A percentile compares a stretch with the other conserved stretches of the same genome.
Evolutionary conservation across 108 stramenopile species (phyloP).

Genomic region (Nannochloropsis oceanica): DNA sequence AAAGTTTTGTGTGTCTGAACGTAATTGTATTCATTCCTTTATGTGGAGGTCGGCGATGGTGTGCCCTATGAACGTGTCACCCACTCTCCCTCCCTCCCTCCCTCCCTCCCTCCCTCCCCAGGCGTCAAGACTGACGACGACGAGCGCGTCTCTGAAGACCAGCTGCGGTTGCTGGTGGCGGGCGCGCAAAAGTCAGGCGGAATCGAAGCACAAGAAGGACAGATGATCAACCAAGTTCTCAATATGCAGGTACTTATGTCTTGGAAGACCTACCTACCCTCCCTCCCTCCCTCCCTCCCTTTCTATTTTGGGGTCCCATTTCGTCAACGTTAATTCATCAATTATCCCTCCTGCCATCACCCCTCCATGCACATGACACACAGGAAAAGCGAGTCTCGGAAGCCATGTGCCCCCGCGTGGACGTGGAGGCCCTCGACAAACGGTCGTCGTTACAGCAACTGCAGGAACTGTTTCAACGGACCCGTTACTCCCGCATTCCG

Average conservation of each 20-base stretch:
- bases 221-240: slow-evolving; percentile 90
- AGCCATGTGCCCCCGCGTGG: slow-evolving; percentile 88
- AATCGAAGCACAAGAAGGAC: slow-evolving; percentile 82
- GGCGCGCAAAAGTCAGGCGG: slow-evolving; percentile 81
- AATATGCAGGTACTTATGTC: slow-evolving; percentile 61
- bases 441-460: slow-evolving; percentile 65
- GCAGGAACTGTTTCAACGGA: slow-evolving; percentile 57
- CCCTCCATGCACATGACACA: not conserved
- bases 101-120: slow-evolving; percentile 11
- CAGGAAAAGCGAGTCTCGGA: slow-evolving; percentile 35
- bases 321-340: too few species aligned
- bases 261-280: not conserved
- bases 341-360: not conserved
- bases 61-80: not conserved
- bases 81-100: not conserved
- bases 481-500: slow-evolving; percentile 78
- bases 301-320: too few species aligned
- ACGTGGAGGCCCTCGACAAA: slow-evolving; percentile 68
- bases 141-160: slow-evolving; percentile 66
- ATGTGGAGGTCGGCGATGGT: too few species aligned
- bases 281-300: not conserved
- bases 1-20: too few species aligned
- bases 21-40: too few species aligned
- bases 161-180: slow-evolving; percentile 78
- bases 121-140: slow-evolving; percentile 59